These are phyloP conservation scores for Lithocarpus polystachyus DNA, from an alignment of 306 rosid genomes.

Conservation along the genomic window DNA sequence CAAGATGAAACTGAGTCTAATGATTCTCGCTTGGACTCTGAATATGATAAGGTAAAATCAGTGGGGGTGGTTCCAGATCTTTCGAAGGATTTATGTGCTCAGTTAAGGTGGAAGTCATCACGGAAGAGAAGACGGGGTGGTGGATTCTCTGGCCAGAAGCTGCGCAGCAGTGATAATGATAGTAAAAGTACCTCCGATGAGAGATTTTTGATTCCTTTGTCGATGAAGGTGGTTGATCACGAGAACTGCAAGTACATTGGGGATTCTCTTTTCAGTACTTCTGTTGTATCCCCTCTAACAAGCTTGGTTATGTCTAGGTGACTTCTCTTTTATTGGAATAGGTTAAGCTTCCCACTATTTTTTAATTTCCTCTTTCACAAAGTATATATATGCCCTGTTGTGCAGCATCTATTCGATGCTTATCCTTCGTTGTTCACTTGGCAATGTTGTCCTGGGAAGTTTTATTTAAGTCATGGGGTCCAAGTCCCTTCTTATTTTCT, in stretches of 20 bases:
- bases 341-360: background rate
- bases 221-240: conserved; percentile 57
- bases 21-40: conserved; percentile 18
- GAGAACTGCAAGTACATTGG: conserved; percentile 71
- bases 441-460: conserved; percentile 3
- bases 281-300: conserved; percentile 67
- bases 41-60: conserved; percentile 22
- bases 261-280: conserved; percentile 62
- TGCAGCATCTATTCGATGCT: conserved; percentile 62
- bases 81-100: conserved; percentile 50
- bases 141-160: conserved; percentile 27
- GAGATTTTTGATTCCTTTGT: conserved; percentile 41
- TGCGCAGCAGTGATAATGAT: background rate
- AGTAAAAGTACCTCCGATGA: conserved; percentile 32
- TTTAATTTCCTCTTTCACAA: background rate
- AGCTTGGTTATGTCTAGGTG: conserved; percentile 89
- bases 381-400: conserved; percentile 3
- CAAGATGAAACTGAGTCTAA: conserved; percentile 16
- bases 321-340: conserved; percentile 4
- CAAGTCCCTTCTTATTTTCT: conserved; percentile 27
- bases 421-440: background rate
- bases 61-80: conserved; percentile 43
- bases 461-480: conserved; percentile 28
- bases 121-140: conserved; percentile 55
- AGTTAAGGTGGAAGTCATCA: conserved; percentile 65